phyloP scores from a whole-genome alignment of 2,329 filamentous ascomycete species.

The Xylariaceae sp. region DNA sequence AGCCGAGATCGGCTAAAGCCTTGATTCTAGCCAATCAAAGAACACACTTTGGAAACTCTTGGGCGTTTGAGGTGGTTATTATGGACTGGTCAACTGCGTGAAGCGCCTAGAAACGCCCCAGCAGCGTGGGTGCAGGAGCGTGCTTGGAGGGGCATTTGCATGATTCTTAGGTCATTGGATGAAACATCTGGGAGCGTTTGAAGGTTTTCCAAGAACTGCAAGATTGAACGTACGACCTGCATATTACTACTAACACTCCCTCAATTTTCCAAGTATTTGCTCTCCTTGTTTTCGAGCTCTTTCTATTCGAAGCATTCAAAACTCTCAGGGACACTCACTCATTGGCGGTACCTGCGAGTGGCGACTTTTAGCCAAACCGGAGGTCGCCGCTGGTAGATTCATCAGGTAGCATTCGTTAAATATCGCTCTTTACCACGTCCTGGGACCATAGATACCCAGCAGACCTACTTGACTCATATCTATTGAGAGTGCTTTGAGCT shows the following conservation, averaged over 20 bases:
- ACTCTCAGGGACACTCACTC: slow-evolving; percentile 7
- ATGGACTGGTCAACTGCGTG: neutral
- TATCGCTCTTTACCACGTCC: slow-evolving; percentile 16
- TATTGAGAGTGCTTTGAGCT: no score
- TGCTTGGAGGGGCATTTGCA: slow-evolving; percentile 1
- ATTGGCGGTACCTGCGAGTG: slow-evolving; percentile 13
- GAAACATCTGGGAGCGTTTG: neutral
- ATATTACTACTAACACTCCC: slow-evolving; percentile 4
- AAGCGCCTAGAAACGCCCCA: neutral
- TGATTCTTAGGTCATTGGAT: slow-evolving; percentile 7
- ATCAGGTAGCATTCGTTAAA: neutral
- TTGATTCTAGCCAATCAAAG: slow-evolving; percentile 1
- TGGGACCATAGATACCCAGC: neutral
- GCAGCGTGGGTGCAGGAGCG: neutral
- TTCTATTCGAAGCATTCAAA: slow-evolving; percentile 14
- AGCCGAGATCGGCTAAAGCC: neutral
- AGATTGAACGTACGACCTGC: slow-evolving; percentile 8
- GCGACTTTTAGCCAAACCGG: slow-evolving; percentile 17
- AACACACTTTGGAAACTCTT: neutral
- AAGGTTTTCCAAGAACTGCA: neutral
- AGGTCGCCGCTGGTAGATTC: slow-evolving; percentile 11
- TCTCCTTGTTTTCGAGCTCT: no score
- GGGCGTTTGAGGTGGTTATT: neutral
- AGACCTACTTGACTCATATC: slow-evolving; percentile 6
- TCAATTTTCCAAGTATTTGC: neutral